phyloP scores from a whole-genome alignment of 345 rosid genomes.

The Mallotus nudiflorus region DNA sequence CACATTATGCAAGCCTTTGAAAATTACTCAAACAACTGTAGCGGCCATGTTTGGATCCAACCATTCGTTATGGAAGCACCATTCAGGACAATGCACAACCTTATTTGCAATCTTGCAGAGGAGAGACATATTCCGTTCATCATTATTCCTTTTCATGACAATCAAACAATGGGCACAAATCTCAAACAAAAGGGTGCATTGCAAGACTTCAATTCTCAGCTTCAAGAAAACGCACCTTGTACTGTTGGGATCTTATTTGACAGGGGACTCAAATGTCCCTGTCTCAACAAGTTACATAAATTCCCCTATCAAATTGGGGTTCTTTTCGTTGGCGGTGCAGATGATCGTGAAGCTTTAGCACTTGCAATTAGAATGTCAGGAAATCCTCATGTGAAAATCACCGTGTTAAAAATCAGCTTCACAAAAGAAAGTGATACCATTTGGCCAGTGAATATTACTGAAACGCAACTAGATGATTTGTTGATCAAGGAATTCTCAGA shows the following conservation, averaged over 20 bases:
- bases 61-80: slow-evolving; percentile 30
- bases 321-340: slow-evolving; percentile 33
- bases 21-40: slow-evolving; percentile 11
- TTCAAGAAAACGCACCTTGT: slow-evolving; percentile 27
- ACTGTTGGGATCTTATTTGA: slow-evolving; percentile 36
- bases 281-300: neutral
- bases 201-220: slow-evolving; percentile 2
- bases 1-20: slow-evolving; percentile 30
- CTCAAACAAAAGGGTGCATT: neutral
- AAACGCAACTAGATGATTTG: slow-evolving; percentile 20
- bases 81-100: slow-evolving; percentile 31
- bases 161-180: neutral
- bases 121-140: slow-evolving; percentile 23
- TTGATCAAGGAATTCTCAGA: slow-evolving; percentile 17
- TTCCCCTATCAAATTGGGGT: slow-evolving; percentile 17
- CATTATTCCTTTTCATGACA: slow-evolving; percentile 23
- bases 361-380: slow-evolving; percentile 27
- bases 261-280: neutral
- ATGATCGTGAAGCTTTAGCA: slow-evolving; percentile 40
- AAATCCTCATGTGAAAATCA: slow-evolving; percentile 17
- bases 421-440: neutral
- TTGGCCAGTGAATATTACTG: neutral
- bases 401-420: slow-evolving; percentile 11
- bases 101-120: slow-evolving; percentile 32
- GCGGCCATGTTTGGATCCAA: slow-evolving; percentile 6